Evolutionary conservation across 441 rosid genomes (phyloP).

Genomic region (Corymbia calophylla): DNA sequence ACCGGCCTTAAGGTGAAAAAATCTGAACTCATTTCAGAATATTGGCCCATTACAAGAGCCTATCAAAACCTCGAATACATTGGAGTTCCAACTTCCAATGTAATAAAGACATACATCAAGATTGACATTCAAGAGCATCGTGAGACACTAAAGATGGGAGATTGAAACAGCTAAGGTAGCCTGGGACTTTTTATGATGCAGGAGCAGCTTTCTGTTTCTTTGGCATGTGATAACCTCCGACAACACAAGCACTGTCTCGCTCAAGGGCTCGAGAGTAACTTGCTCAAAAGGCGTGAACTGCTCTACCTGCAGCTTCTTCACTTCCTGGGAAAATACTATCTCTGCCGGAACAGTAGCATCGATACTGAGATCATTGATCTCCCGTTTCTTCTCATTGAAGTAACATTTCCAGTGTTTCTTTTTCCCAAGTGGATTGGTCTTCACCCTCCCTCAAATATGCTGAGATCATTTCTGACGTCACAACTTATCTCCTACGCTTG

Average conservation of each 20-base stretch:
- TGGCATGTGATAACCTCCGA: conserved; percentile 74
- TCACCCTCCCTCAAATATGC: not conserved
- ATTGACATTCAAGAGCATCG: not conserved
- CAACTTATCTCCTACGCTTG: not conserved
- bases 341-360: conserved; percentile 75
- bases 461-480: not conserved
- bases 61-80: not conserved
- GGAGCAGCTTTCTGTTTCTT: conserved; percentile 54
- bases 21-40: not conserved
- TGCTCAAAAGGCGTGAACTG: conserved; percentile 88
- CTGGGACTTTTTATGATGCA: not conserved
- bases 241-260: conserved; percentile 90
- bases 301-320: conserved; percentile 68
- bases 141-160: too few relatives aligned
- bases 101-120: not conserved
- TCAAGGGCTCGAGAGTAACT: conserved; percentile 89
- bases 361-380: conserved; percentile 26
- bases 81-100: too few relatives aligned
- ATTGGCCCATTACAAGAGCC: not conserved
- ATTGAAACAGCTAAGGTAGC: not conserved
- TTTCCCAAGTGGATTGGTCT: not conserved
- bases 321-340: conserved; percentile 74
- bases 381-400: not conserved
- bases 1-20: not conserved
- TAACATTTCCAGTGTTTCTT: not conserved